phyloP scores from a whole-genome alignment of 2,329 filamentous ascomycete species.

The Aureobasidium lini region DNA sequence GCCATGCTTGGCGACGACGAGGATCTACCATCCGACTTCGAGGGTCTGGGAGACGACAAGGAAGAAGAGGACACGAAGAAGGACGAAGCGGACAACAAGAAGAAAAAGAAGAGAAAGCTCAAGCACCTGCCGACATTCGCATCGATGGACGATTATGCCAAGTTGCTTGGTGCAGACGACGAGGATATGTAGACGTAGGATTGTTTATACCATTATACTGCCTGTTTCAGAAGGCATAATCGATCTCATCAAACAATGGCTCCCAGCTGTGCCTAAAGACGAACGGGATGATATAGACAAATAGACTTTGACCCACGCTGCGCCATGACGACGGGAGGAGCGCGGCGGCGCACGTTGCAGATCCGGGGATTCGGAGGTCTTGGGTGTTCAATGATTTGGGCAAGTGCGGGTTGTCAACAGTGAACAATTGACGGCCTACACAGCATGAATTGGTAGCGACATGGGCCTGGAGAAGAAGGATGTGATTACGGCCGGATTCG shows the following conservation, averaged over 20 bases:
- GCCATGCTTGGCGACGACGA: constrained; percentile 37
- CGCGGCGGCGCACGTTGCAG: neutral
- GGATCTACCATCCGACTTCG: constrained; percentile 49
- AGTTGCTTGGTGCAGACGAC: constrained; percentile 33
- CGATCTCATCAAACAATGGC: neutral
- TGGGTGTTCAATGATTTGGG: neutral
- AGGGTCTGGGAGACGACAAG: constrained; percentile 40
- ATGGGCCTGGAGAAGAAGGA: constrained; percentile 69
- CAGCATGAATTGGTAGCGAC: constrained; percentile 15
- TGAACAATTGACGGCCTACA: neutral
- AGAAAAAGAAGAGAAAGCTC: constrained; percentile 70
- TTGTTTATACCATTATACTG: neutral
- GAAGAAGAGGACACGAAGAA: constrained; percentile 35
- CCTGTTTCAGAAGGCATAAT: neutral
- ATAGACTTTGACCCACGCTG: neutral
- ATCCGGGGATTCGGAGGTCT: neutral
- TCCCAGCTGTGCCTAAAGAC: neutral
- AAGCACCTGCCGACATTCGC: constrained; percentile 90
- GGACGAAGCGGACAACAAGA: constrained; percentile 36
- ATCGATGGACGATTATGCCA: constrained; percentile 86
- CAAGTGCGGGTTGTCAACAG: neutral
- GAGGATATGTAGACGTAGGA: constrained; percentile 11
- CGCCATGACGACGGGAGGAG: neutral
- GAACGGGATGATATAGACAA: neutral
- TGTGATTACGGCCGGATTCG: constrained; percentile 59